Evolutionary conservation across 1,284 basidiomycete species (phyloP), one percentile per base, ranked within the genome.

Genomic region (Rhodotorula sp.): DNA sequence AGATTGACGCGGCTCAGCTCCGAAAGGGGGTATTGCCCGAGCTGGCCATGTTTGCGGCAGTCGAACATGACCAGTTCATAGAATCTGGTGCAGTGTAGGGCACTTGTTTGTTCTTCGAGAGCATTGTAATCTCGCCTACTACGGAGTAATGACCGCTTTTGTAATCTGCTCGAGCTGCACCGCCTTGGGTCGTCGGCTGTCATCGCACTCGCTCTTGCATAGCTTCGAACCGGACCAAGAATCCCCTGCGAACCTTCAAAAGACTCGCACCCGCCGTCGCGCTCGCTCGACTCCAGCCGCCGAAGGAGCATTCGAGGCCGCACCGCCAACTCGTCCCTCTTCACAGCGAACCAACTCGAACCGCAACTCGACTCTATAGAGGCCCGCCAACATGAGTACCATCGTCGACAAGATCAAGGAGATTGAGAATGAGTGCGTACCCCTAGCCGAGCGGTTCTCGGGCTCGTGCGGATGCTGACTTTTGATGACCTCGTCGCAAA

Each of bases 391-490:
- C 14, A 54, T 54, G 53, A 54, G 53, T 54, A 61, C 60, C 15
- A 61, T 61, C 30, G 60, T 61, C 60, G 60, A 61, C 60, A 49
- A 33, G 46, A 61, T 95, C 78, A 94, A 94, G 89, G 91, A 93
- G 88, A 86, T 95, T 81, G 93, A 95, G 85, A 91, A 94, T 90
- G 93, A 95, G 84, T 78, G 20, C 26, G 59, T 66, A 8, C 15
- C 20, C 10, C n/a, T 6, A 42, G 24, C 66, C 67, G 68, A 62
- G 76, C 75, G 60, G n/a, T 42, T 22, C 61, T 12, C 37, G 24
- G 10, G 30, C 15, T 7, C 8, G n/a, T 46, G 30, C 63, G 22
- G 33, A 60, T 68, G 60, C 68, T 61, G 75, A 57, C 66, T 26
- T 58, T 12, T 22, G 53, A 55, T 62, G 48, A 56, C 22, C 37